Evolutionary conservation across 768 basidiomycete genomes (phyloP).

Genomic region (Auricularia sp.): DNA sequence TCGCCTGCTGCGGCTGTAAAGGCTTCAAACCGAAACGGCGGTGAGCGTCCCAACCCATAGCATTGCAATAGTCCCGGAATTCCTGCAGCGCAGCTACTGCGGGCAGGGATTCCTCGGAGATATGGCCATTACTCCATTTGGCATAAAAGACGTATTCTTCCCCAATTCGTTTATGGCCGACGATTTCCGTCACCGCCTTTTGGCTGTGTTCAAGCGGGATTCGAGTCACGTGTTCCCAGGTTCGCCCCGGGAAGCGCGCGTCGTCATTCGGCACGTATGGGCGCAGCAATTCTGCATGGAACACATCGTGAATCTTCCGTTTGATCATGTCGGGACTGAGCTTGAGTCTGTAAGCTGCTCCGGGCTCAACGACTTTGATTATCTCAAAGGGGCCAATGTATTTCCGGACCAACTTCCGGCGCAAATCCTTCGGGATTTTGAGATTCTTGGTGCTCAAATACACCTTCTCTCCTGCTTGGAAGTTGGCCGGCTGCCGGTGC

Average conservation of each 20-base stretch:
- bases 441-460: constrained; percentile 30
- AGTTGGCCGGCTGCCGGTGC: constrained; percentile 8
- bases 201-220: not conserved
- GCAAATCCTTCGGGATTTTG: constrained; percentile 22
- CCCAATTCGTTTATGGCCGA: not conserved
- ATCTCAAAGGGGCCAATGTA: constrained; percentile 31
- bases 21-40: not conserved
- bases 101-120: not conserved
- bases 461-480: constrained; percentile 20
- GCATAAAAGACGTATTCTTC: not conserved
- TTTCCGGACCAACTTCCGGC: constrained; percentile 26
- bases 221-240: not conserved
- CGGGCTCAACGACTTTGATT: constrained; percentile 5
- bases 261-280: constrained; percentile 27
- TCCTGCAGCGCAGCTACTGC: not conserved
- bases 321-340: constrained; percentile 15
- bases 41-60: not conserved
- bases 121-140: not conserved
- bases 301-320: constrained; percentile 17
- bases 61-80: not conserved
- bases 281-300: constrained; percentile 25
- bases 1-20: no score
- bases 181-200: not conserved
- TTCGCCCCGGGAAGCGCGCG: constrained; percentile 24
- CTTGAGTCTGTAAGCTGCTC: constrained; percentile 16